A percentile compares a stretch with the other conserved stretches of the same genome.
Evolutionary conservation across 331 rosid species (phyloP).

Genomic region (Prunus yedoensis): DNA sequence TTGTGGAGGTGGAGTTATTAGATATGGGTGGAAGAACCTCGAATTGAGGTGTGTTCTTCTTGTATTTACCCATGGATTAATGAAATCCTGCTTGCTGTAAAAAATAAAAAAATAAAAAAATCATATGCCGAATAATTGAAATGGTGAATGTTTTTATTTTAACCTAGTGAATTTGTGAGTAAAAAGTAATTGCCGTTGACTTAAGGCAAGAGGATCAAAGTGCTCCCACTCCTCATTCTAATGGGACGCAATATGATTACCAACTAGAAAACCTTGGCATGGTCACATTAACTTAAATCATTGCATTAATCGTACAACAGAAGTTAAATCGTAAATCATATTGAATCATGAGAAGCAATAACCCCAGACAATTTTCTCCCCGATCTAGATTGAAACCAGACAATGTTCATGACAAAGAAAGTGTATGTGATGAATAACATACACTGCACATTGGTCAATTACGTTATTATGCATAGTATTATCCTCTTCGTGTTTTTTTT

Average conservation of each 20-base stretch:
- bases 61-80: too few species aligned
- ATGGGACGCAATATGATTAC: constrained; percentile 10
- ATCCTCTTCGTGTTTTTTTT: too few species aligned
- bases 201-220: neutral
- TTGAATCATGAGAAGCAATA: constrained; percentile 1
- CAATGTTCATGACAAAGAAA: neutral
- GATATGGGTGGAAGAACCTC: too few species aligned
- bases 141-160: neutral
- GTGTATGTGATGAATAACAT: neutral
- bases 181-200: constrained; percentile 7
- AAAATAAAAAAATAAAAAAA: too few species aligned
- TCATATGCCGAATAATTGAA: neutral
- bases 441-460: neutral
- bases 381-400: neutral
- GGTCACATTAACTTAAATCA: neutral
- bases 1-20: too few species aligned
- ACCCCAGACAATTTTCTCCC: neutral
- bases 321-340: neutral
- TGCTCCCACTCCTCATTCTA: constrained; percentile 3
- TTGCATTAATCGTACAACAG: neutral
- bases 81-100: too few species aligned
- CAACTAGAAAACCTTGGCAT: constrained; percentile 9
- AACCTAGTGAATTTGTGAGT: neutral
- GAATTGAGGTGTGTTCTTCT: too few species aligned
- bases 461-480: neutral